phyloP scores from a whole-genome alignment of 495 filamentous ascomycete species.

The Xylaria grammica region DNA sequence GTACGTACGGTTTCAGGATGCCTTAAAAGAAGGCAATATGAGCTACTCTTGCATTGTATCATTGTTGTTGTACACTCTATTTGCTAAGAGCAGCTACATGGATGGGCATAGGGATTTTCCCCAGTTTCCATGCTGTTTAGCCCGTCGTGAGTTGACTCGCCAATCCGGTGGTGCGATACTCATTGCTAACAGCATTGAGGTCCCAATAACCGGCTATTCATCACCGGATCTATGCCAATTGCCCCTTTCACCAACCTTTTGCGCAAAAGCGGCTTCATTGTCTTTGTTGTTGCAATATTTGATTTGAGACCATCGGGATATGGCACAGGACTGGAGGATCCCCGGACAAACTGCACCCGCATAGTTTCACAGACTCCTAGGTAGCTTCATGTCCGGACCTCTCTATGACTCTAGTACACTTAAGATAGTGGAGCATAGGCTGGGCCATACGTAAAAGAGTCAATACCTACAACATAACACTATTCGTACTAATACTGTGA shows the following conservation, averaged over 20 bases:
- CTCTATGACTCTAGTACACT: constrained; percentile 1
- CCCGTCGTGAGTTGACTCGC: background rate
- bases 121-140: background rate
- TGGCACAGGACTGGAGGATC: background rate
- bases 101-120: background rate
- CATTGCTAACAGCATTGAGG: background rate
- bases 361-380: background rate
- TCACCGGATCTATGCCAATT: background rate
- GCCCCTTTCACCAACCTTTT: background rate
- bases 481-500: background rate
- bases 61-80: constrained; percentile 25
- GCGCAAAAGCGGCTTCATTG: constrained; percentile 5
- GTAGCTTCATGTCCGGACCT: background rate
- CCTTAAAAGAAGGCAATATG: constrained; percentile 11
- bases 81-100: constrained; percentile 11
- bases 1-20: constrained; percentile 18
- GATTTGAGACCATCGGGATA: background rate
- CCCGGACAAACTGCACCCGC: background rate
- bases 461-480: background rate
- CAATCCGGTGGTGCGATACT: background rate
- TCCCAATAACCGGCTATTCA: background rate
- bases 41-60: constrained; percentile 20
- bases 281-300: constrained; percentile 1
- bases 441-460: constrained; percentile 8
- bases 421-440: constrained; percentile 4